Evolutionary conservation across 1,139 yeast genomes (phyloP), one percentile per base, ranked within the genome.

Genomic region (Taphrina deformans): DNA sequence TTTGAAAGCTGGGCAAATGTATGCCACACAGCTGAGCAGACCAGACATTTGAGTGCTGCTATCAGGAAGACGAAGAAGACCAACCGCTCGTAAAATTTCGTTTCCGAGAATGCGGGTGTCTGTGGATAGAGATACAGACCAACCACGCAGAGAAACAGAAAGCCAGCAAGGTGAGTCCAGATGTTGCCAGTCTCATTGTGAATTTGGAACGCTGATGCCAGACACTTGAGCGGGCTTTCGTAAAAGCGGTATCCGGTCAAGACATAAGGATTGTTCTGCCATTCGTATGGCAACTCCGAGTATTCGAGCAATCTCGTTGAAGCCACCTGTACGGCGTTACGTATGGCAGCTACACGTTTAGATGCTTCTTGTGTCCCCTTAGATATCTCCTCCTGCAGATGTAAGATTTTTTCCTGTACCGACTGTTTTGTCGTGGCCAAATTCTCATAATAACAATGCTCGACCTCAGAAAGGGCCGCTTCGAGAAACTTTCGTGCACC

Each of bases 141-240:
- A 38, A 91, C 74, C 69, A 85, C 86, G 1, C 82, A 66, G 75
- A 92, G 77, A 38, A 84, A 72, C 1, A 83, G 61, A 9, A 88
- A 82, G 14, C 97, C 99, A 1, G 84, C 61, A 38, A 90, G 73
- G 77, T 93, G 99, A 0, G 97, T 83, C 99, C 99, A 93, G 67
- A 93, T 91, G 76, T 93, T 93, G 75, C 89, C 83, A 0, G 96
- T 83, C 75, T 93, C 99, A 74, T 93, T 93, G 76, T 93, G 98
- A 77, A 88, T 73, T 69, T 83, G 73, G 75, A 80, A 83, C 12
- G 88, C 76, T 65, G 88, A 82, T 66, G 76, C 74, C 44, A 85
- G 72, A 72, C 95, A 88, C 67, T 82, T 80, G 3, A 73, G 65
- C 73, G 88, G 93, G 58, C 83, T 82, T 68, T 84, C 79, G 66